Conservation (phyloP, 2,329 filamentous ascomycete species). For the Diaporthe amygdali region DNA sequence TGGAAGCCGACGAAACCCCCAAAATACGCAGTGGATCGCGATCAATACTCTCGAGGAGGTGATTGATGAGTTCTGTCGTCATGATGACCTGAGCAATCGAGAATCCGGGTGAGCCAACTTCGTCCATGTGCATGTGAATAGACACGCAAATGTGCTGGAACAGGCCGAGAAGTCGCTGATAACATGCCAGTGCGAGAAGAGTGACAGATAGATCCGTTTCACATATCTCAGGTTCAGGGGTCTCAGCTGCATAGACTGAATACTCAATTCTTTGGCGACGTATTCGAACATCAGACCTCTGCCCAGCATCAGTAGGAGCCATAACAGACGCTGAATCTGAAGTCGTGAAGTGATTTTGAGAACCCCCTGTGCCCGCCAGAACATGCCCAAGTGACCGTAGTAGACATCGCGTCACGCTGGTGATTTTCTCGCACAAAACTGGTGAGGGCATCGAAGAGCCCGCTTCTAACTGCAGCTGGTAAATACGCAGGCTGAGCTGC, state of each 20-base stretch:
- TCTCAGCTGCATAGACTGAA: background rate
- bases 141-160: conserved; percentile 11
- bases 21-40: background rate
- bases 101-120: background rate
- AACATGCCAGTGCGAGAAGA: background rate
- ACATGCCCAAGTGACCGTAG: background rate
- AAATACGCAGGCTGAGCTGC: conserved; percentile 3
- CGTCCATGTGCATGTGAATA: background rate
- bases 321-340: no score
- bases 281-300: no score
- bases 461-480: background rate
- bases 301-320: no score
- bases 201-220: background rate
- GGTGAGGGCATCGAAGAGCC: background rate
- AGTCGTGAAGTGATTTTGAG: no score
- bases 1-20: background rate
- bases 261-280: no score
- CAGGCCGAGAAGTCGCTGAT: conserved; percentile 10
- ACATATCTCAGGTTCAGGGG: background rate
- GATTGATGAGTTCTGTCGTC: conserved; percentile 15
- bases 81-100: conserved; percentile 11
- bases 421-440: conserved; percentile 1
- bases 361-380: background rate
- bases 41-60: background rate
- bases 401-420: background rate